Base-by-base conservation (phyloP, 345 rosid species). In the Hirschfeldia incana region DNA sequence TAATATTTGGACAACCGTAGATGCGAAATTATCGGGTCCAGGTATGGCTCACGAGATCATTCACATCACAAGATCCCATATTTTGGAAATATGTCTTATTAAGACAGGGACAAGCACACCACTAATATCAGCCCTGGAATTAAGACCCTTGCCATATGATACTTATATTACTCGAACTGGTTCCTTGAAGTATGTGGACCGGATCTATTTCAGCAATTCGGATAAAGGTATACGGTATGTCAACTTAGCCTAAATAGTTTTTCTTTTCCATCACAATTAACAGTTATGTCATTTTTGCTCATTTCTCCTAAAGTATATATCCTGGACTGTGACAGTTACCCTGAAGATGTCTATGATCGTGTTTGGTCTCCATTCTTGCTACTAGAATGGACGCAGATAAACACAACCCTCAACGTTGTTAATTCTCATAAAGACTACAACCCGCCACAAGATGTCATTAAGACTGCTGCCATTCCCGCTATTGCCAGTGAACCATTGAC, bases 11-110 rank as follows among this genome's bases (percentile, higher is more conserved):
- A 65, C 0, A 3, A 58, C 83, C 0, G 57, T 85, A 16, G 59
- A 53, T 53, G 59, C 7, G 10, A 53, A 53, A 53, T n/a, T 53
- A 53, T 16, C 59, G 27, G 59, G 27, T 13, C 21, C 7, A 7
- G 59, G 59, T 16, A 17, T 7, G 8, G 27, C 21, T 62, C 73
- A 0, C n/a, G 92, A 87, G 74, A 76, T 87, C 13, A 66, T 89
- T 8, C 73, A 88, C 77, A 29, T 70, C n/a, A 74, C 82, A 7
- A 21, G 49, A 4, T 60, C 81, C 5, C 61, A 79, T 1, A 12
- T 51, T 28, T 37, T 85, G 5, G 67, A 80, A 13, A 49, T 89
- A 26, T 90, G 91, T 69, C 74, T 84, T 1, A 86, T 85, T 6
- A 87, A 90, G 34, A 86, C 34, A 28, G 34, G 34, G 32, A 28